Evolutionary conservation across 2,329 filamentous ascomycete genomes (phyloP).

Genomic region (Juglanconis juglandina): DNA sequence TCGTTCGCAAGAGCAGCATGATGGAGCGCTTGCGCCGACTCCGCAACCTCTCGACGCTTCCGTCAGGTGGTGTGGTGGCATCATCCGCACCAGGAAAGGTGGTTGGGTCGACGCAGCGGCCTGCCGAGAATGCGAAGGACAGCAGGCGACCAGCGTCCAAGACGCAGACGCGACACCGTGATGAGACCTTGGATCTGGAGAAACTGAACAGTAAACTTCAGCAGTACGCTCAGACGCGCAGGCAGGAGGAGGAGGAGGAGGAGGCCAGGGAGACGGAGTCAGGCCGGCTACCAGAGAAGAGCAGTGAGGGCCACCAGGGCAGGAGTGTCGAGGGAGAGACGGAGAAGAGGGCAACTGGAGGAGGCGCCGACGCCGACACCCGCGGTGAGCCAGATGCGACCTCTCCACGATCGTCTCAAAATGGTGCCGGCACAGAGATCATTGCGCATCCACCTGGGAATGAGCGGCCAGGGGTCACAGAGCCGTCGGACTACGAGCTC

Average conservation of each 20-base stretch:
- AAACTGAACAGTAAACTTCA: slow-evolving; percentile 10
- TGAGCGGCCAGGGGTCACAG: neutral
- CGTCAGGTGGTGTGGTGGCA: neutral
- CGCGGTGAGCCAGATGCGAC: neutral
- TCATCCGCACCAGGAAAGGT: neutral
- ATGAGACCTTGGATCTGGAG: neutral
- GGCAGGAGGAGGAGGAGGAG: neutral
- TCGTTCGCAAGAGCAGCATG: slow-evolving; percentile 9
- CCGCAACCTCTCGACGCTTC: neutral
- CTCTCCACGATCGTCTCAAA: neutral
- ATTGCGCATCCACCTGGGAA: neutral
- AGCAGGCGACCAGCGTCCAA: neutral
- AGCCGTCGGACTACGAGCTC: slow-evolving; percentile 9
- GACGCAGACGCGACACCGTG: neutral
- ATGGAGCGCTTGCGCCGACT: slow-evolving; percentile 14
- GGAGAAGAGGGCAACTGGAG: neutral
- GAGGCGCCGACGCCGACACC: neutral
- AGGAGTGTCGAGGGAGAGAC: neutral
- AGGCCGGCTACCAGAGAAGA: neutral
- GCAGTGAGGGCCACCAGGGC: neutral
- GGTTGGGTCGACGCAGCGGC: neutral
- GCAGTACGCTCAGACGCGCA: neutral
- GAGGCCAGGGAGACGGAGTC: neutral
- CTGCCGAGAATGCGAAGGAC: neutral
- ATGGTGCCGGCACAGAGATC: neutral